A percentile compares a stretch with the other conserved stretches of the same genome.
These are phyloP conservation scores for Fusarium virguliforme DNA, from an alignment of 2,329 filamentous ascomycete species.

Conservation along the genomic window DNA sequence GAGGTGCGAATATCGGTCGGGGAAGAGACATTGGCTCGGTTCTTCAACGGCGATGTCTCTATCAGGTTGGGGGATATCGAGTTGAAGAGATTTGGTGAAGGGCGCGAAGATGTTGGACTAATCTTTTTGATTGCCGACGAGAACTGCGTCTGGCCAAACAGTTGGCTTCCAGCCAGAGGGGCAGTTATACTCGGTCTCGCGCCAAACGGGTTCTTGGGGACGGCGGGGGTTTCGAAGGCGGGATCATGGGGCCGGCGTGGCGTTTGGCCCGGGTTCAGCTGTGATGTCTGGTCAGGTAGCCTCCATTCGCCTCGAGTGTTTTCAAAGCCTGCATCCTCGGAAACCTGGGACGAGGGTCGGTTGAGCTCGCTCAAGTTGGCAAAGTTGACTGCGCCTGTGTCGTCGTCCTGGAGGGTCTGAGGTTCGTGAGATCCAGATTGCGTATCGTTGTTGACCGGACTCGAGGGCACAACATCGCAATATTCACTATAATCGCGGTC, in stretches of 20 bases:
- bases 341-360: constrained; percentile 60
- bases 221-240: constrained; percentile 66
- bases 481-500: constrained; percentile 70
- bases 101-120: constrained; percentile 72
- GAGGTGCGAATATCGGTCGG: constrained; percentile 61
- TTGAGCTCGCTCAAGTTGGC: constrained; percentile 56
- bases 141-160: constrained; percentile 70
- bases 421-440: constrained; percentile 53
- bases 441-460: constrained; percentile 47
- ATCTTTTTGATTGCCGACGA: constrained; percentile 67
- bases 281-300: constrained; percentile 55
- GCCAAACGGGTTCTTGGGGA: constrained; percentile 66
- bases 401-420: constrained; percentile 62
- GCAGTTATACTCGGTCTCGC: constrained; percentile 55
- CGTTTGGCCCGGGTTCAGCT: constrained; percentile 54
- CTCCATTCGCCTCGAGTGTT: constrained; percentile 60
- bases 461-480: constrained; percentile 52
- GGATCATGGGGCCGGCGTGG: constrained; percentile 51
- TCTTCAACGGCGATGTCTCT: constrained; percentile 66
- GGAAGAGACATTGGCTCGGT: constrained; percentile 64
- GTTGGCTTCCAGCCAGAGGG: constrained; percentile 62
- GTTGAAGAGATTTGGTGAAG: constrained; percentile 67
- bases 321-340: constrained; percentile 60
- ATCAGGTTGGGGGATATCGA: constrained; percentile 64
- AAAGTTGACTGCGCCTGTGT: constrained; percentile 68